Percentiles rank a stretch among this genome's conserved stretches.
Evolutionary conservation across 1,284 basidiomycete species (phyloP).

Genomic region (Uromyces viciae-fabae): DNA sequence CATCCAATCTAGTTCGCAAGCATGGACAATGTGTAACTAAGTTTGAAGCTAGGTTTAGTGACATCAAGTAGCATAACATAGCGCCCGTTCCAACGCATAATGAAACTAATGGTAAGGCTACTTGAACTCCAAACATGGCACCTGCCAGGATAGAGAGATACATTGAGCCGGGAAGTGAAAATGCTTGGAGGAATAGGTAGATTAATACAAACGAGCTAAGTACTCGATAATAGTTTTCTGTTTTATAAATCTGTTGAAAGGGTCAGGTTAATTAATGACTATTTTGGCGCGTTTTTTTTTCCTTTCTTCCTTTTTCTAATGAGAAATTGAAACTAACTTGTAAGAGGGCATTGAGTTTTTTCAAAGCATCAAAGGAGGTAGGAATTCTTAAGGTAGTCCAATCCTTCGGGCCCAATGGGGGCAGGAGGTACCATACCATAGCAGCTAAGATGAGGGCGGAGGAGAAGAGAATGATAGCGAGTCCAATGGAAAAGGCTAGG

Average conservation of each 20-base stretch:
- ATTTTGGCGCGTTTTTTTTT: neutral
- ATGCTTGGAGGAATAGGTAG: slow-evolving; percentile 93
- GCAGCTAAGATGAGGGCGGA: neutral
- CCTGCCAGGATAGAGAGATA: slow-evolving; percentile 95
- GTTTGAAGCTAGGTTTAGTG: slow-evolving; percentile 80
- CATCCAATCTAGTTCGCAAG: neutral
- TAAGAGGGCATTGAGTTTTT: slow-evolving; percentile 53
- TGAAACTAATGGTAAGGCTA: slow-evolving; percentile 85
- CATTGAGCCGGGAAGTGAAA: slow-evolving; percentile 95
- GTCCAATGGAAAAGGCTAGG: neutral
- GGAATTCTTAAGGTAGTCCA: slow-evolving; percentile 53
- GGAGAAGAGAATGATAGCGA: neutral
- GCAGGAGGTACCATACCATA: slow-evolving; percentile 46
- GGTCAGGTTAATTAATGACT: slow-evolving; percentile 17
- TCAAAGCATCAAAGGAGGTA: slow-evolving; percentile 55
- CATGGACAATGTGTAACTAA: slow-evolving; percentile 66
- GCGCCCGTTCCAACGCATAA: slow-evolving; percentile 86
- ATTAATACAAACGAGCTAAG: slow-evolving; percentile 59
- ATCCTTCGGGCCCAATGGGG: slow-evolving; percentile 51
- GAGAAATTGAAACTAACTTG: slow-evolving; percentile 47
- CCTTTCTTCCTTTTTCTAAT: neutral
- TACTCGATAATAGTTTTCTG: slow-evolving; percentile 54
- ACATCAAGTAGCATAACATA: slow-evolving; percentile 86
- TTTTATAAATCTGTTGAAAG: slow-evolving; percentile 54
- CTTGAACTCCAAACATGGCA: slow-evolving; percentile 87